Evolutionary conservation across 371 early-diverging fungal species (phyloP), one percentile per base, ranked within the genome.

Genomic region (Saksenaea vasiformis): DNA sequence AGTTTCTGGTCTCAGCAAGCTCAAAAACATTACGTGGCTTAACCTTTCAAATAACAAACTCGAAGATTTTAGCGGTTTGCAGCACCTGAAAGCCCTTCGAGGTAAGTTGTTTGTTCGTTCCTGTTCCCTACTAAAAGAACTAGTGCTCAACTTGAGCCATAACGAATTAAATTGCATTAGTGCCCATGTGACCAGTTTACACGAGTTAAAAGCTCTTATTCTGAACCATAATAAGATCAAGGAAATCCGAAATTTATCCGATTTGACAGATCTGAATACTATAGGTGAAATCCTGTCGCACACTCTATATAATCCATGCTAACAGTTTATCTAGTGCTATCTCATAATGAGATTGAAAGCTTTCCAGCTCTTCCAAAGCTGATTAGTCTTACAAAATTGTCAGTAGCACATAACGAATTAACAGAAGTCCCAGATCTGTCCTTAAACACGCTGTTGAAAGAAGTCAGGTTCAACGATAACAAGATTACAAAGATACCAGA

Each of bases 401-500:
- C 90, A 1, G 85, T 85, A 26, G 86, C 93, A 2, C 91, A 94
- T 70, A 94, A 94, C 68, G 69, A 72, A 43, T 63, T 95, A 22
- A 73, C 83, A 17, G 69, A 69, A 51, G 81, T 94, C 38, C 94
- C 95, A 1, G 89, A 89, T 62, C 71, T 93, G 10, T 75, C 84
- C 0, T 66, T 71, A 39, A 82, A 87, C 36, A 69, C 78, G 0
- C 58, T 79, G 31, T 71, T 94, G 7, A 87, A 89, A 70, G 93
- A 95, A 61, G 71, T 94, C 41, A 78, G 93, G 37, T 66, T 95
- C 51, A 90, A 90, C 64, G 90, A 93, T 66, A 94, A 94, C 78
- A 84, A 85, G 39, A 85, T 95, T 54, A 51, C 72, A 37, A 68
- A 71, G 22, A 74, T 95, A 55, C 91, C 92, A 14, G 90, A 87